Conservation (phyloP, 768 basidiomycete genomes). For the Termitomyces sp. region DNA sequence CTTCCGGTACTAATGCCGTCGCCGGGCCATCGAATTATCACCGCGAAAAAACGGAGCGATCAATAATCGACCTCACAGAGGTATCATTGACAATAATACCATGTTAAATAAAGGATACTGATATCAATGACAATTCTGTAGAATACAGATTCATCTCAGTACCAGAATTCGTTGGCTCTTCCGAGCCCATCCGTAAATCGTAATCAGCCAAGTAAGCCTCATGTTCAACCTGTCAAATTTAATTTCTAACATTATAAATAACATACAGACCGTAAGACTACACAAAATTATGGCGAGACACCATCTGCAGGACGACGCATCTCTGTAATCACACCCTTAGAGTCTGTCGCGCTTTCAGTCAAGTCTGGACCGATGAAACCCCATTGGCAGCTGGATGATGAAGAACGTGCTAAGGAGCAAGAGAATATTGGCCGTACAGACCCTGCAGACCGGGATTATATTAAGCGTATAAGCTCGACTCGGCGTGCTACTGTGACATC, state of each 20-base stretch:
- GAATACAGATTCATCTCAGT: neutral
- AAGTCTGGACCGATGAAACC: constrained; percentile 12
- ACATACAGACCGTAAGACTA: constrained; percentile 6
- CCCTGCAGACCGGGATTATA: constrained; percentile 9
- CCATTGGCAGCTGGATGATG: constrained; percentile 16
- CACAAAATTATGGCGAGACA: neutral
- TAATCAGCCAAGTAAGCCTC: constrained; percentile 9
- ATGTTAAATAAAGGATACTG: neutral
- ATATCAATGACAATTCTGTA: neutral
- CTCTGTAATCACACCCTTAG: constrained; percentile 7
- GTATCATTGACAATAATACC: neutral
- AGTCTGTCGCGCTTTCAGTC: neutral
- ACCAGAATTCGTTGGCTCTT: neutral
- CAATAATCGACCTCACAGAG: neutral
- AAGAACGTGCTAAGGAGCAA: constrained; percentile 7
- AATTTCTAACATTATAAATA: neutral
- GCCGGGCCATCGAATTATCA: neutral
- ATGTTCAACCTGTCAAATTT: neutral
- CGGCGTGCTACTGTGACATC: neutral
- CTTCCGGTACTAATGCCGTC: neutral
- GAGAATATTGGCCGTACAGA: neutral
- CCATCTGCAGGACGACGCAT: constrained; percentile 5
- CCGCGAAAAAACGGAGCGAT: neutral
- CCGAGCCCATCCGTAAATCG: neutral
- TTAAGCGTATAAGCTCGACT: constrained; percentile 11